Evolutionary conservation across 129 eudicot genomes (phyloP).

Genomic region (Ambrosia artemisiifolia): DNA sequence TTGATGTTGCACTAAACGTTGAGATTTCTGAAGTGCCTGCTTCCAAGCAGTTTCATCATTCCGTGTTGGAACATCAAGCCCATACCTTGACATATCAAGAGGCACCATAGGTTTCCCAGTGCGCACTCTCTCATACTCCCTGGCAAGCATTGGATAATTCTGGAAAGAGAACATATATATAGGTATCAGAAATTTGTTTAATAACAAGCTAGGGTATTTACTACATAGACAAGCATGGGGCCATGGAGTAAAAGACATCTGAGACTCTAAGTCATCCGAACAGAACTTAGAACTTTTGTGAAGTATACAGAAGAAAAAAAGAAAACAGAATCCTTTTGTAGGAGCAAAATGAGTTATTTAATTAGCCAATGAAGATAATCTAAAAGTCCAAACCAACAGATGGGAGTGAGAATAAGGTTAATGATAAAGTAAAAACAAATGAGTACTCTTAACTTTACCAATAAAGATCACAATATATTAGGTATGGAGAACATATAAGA

Average conservation of each 20-base stretch:
- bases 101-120: constrained; percentile 87
- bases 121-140: constrained; percentile 91
- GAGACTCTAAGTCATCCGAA: not conserved
- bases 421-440: not conserved
- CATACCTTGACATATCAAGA: constrained; percentile 87
- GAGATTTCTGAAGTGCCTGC: constrained; percentile 86
- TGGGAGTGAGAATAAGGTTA: constrained; percentile 2
- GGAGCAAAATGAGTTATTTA: not conserved
- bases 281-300: not conserved
- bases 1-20: constrained; percentile 90
- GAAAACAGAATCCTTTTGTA: not conserved
- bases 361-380: not conserved
- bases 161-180: constrained; percentile 18
- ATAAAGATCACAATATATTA: not conserved
- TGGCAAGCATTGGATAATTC: constrained; percentile 94
- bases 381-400: not conserved
- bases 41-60: constrained; percentile 95
- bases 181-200: not conserved
- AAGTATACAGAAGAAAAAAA: not conserved
- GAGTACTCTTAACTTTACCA: not conserved
- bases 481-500: not conserved
- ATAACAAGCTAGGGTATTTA: not conserved
- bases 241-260: not conserved
- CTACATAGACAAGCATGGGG: constrained; percentile 8
- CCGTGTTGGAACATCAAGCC: constrained; percentile 74